Percentiles rank a stretch among this genome's conserved stretches.
Conservation (phyloP, 2,329 filamentous ascomycete species). For the Colletotrichum scovillei region DNA sequence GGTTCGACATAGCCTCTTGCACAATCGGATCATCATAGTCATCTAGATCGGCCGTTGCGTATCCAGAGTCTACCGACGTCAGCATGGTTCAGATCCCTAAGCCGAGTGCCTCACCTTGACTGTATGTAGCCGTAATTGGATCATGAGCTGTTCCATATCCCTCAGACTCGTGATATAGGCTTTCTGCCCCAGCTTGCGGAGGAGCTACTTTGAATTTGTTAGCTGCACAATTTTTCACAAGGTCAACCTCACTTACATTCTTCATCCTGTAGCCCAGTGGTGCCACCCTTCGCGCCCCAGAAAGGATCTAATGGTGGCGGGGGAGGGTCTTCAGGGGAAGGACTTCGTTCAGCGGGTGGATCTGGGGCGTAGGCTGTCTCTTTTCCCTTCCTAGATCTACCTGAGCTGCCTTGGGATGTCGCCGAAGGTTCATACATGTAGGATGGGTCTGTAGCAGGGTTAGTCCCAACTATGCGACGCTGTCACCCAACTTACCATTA, state of each 20-base stretch:
- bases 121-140: neutral
- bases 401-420: slow-evolving; percentile 1
- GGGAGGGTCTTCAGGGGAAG: neutral
- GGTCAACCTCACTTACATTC: neutral
- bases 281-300: slow-evolving; percentile 8
- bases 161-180: neutral
- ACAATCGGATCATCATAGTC: neutral
- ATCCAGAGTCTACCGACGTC: slow-evolving; percentile 9
- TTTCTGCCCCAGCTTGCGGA: neutral
- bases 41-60: neutral
- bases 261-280: slow-evolving; percentile 1
- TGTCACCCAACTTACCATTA: neutral
- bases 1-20: neutral
- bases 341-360: slow-evolving; percentile 4
- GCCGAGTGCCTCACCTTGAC: neutral
- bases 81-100: neutral
- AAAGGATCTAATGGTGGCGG: slow-evolving; percentile 22
- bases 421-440: neutral
- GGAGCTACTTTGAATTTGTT: neutral
- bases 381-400: slow-evolving; percentile 25
- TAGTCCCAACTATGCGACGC: neutral
- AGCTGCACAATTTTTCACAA: neutral
- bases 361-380: slow-evolving; percentile 4
- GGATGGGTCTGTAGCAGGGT: neutral
- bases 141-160: neutral